phyloP scores from a whole-genome alignment of 768 basidiomycete species.

The Pleurotus djamor region DNA sequence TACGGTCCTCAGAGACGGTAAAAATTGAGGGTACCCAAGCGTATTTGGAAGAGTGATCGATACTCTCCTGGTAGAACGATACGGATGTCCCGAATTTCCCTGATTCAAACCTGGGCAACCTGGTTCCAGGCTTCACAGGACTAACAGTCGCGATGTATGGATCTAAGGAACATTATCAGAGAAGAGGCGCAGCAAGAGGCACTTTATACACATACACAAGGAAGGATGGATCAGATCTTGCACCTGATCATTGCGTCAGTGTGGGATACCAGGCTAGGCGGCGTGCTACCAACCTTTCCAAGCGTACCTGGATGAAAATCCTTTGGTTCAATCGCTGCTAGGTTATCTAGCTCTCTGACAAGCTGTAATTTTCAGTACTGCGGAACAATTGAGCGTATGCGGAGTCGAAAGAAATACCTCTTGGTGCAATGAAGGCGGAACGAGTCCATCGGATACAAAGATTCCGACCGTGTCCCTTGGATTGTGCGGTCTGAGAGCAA shows the following conservation, averaged over 20 bases:
- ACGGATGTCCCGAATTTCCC: neutral
- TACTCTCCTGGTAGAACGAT: neutral
- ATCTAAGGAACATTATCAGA: neutral
- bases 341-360: conserved; percentile 10
- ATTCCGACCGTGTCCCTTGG: conserved; percentile 1
- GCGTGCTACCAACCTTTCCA: conserved; percentile 6
- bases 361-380: conserved; percentile 2
- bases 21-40: conserved; percentile 16
- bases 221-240: conserved; percentile 17
- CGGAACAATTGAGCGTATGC: neutral
- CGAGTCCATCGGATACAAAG: conserved; percentile 9
- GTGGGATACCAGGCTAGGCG: neutral
- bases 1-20: conserved; percentile 10
- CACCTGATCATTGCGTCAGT: conserved; percentile 1
- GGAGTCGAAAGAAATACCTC: conserved; percentile 6
- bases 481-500: neutral
- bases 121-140: neutral
- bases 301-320: conserved; percentile 15
- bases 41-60: conserved; percentile 6
- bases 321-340: conserved; percentile 11
- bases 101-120: neutral
- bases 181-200: too few relatives aligned
- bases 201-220: conserved; percentile 1
- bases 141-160: conserved; percentile 8
- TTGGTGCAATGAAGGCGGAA: conserved; percentile 11